Percentiles rank a stretch among this genome's conserved stretches.
These are phyloP conservation scores for Aegilops umbellulata DNA, from an alignment of 176 grass and related monocot species.

Conservation along the genomic window DNA sequence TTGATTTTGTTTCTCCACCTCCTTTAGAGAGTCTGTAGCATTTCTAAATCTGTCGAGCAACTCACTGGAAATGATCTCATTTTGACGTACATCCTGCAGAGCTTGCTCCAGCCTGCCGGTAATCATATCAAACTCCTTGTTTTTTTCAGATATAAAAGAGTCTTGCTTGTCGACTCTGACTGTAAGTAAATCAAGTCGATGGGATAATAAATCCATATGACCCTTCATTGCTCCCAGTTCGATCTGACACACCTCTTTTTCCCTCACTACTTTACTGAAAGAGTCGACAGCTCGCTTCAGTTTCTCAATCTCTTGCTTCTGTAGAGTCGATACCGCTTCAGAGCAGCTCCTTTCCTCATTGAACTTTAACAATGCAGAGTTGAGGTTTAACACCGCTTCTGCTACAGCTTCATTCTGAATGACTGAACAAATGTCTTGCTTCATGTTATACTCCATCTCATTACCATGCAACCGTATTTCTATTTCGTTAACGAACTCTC, in stretches of 20 bases:
- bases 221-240: slow-evolving; percentile 32
- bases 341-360: slow-evolving; percentile 14
- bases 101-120: slow-evolving; percentile 41
- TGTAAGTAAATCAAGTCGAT: slow-evolving; percentile 42
- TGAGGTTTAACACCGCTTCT: slow-evolving; percentile 35
- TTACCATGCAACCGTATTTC: slow-evolving; percentile 29
- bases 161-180: slow-evolving; percentile 46
- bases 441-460: slow-evolving; percentile 35
- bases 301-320: slow-evolving; percentile 43
- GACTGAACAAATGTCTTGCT: slow-evolving; percentile 35
- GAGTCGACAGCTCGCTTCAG: slow-evolving; percentile 39
- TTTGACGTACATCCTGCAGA: slow-evolving; percentile 41
- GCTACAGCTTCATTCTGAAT: slow-evolving; percentile 42
- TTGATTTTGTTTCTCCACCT: slow-evolving; percentile 47
- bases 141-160: slow-evolving; percentile 35
- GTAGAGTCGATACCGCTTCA: slow-evolving; percentile 22
- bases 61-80: slow-evolving; percentile 32
- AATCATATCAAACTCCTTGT: slow-evolving; percentile 36
- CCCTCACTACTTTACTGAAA: slow-evolving; percentile 23
- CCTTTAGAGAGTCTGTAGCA: slow-evolving; percentile 26
- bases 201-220: slow-evolving; percentile 28
- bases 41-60: slow-evolving; percentile 29
- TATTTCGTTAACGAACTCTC: slow-evolving; percentile 38
- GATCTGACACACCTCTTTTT: slow-evolving; percentile 46
- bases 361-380: slow-evolving; percentile 28